Percentiles rank a stretch among this genome's conserved stretches.
Evolutionary conservation across 371 early-diverging fungal genomes (phyloP).

Genomic region (Caulochytrium protostelioides): DNA sequence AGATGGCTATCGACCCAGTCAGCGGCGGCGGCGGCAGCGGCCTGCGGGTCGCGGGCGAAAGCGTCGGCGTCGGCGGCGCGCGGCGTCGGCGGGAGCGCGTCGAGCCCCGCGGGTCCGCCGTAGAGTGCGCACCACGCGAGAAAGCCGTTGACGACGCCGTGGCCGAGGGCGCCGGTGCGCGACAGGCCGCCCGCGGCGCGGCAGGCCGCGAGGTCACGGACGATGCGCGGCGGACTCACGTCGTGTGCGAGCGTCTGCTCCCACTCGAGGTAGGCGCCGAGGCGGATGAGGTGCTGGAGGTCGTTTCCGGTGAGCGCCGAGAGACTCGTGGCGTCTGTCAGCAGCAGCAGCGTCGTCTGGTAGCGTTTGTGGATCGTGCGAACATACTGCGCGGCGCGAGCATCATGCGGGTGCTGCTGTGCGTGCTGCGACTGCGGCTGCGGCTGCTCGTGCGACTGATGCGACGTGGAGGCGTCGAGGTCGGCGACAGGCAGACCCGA

Average conservation of each 20-base stretch:
- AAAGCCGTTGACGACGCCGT: too few species aligned
- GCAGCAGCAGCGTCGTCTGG: constrained; percentile 18
- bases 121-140: too few species aligned
- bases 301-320: constrained; percentile 6
- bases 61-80: too few species aligned
- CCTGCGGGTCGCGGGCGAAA: too few species aligned
- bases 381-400: constrained; percentile 1
- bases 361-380: constrained; percentile 14
- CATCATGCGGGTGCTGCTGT: not conserved
- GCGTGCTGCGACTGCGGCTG: not conserved
- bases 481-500: not conserved
- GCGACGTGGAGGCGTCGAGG: not conserved
- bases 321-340: constrained; percentile 18
- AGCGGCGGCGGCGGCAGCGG: too few species aligned
- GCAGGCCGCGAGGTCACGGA: constrained; percentile 14
- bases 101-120: too few species aligned
- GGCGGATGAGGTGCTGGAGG: not conserved
- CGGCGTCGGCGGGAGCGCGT: too few species aligned
- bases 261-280: constrained; percentile 8
- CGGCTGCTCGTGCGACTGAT: constrained; percentile 2
- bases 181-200: too few species aligned
- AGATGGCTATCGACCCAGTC: too few species aligned
- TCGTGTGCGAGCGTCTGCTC: constrained; percentile 21
- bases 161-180: too few species aligned
- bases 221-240: constrained; percentile 9